Conservation (phyloP, 1,284 basidiomycete genomes). For the Malassezia obtusa region DNA sequence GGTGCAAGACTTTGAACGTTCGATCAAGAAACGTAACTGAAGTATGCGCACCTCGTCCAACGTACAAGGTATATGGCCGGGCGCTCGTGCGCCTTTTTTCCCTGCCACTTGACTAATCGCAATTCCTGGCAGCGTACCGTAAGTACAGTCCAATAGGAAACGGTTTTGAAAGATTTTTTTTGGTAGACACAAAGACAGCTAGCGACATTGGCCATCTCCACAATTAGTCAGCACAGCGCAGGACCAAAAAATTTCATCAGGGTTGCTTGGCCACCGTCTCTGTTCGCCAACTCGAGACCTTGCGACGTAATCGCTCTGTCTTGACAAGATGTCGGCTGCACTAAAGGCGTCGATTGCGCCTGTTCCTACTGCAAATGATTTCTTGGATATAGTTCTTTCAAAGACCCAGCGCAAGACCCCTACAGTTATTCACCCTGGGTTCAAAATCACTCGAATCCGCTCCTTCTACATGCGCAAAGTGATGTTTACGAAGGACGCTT, state of each 20-base stretch:
- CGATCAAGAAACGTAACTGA: too few relatives aligned
- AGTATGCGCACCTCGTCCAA: too few relatives aligned
- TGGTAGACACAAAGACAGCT: not conserved
- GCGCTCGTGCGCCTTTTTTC: slow-evolving; percentile 2
- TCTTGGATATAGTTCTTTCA: slow-evolving; percentile 85
- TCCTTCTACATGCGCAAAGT: slow-evolving; percentile 96
- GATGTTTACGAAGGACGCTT: slow-evolving; percentile 95
- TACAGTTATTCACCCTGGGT: slow-evolving; percentile 69
- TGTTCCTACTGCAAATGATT: slow-evolving; percentile 87
- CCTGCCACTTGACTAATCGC: not conserved
- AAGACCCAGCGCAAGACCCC: slow-evolving; percentile 95
- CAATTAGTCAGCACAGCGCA: not conserved
- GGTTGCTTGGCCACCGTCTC: not conserved
- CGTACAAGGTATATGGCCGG: not conserved
- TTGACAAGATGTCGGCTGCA: slow-evolving; percentile 24
- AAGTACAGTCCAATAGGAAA: not conserved
- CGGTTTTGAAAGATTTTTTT: not conserved
- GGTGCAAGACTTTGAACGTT: too few relatives aligned
- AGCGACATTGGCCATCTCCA: not conserved
- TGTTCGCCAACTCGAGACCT: not conserved
- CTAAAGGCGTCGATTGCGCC: slow-evolving; percentile 63
- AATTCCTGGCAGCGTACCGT: not conserved
- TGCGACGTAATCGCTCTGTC: too few relatives aligned
- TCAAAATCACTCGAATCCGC: slow-evolving; percentile 91
- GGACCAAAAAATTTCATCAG: not conserved